Evolutionary conservation across 345 rosid genomes (phyloP), one percentile per base, ranked within the genome.

Genomic region (Lenwebbia sp.): DNA sequence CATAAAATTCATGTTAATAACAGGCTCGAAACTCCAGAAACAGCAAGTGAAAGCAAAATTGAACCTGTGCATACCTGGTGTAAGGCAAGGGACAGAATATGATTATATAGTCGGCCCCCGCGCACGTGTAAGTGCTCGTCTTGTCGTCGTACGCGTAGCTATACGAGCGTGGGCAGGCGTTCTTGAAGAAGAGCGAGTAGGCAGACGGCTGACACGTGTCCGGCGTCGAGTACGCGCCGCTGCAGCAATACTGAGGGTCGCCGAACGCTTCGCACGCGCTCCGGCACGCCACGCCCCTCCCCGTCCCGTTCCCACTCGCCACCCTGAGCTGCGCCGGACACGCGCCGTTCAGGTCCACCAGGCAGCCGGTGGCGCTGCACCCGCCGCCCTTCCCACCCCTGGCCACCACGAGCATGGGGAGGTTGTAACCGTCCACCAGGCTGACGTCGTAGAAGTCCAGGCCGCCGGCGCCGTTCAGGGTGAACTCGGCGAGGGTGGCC

Each of bases 181-280:
- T 90, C 88, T 96, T 97, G 60, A 97, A 97, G 85, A 93, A 94
- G 82, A 88, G 75, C 3, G 99, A 93, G 86, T 91, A 97, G 2
- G 87, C 86, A 0, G 98, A 92, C 1, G 99, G 98, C 3, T 75
- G 87, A 85, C 99, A 97, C 85, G 94, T 94, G 90, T 96, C 97
- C 17, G 98, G 98, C 23, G 98, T 95, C 3, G 93, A 57, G 54
- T 91, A 97, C 21, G 91, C 95, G 52, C 89, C 97, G 83, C 96
- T 96, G 70, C 98, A 97, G 85, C 98, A 96, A 56, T 92, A 95
- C 65, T 90, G 82, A 0, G 95, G 99, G 33, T 95, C 95, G 3
- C 90, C 92, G 30, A 96, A 97, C 3, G 97, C 98, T 87, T 96
- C 98, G 78, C 99, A 96, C 86, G 99, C 98, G 93, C 99, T 95